Conservation (phyloP, 2,329 filamentous ascomycete species). For the Colletotrichum sp. region DNA sequence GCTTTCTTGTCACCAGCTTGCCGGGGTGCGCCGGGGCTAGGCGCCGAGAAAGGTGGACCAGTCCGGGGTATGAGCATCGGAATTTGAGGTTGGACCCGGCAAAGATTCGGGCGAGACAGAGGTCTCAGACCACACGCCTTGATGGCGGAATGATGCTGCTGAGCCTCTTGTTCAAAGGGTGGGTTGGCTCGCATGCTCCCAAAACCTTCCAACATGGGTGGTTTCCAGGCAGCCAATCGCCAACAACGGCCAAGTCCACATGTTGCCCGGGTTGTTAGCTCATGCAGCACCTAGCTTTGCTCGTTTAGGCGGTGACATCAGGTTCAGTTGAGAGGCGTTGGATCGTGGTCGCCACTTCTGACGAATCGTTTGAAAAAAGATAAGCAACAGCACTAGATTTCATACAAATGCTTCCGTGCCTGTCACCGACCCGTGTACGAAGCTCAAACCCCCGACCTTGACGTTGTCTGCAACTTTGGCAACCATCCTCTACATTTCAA, state of each 20-base stretch:
- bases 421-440: background rate
- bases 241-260: background rate
- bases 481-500: fast-evolving
- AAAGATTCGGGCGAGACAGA: background rate
- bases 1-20: background rate
- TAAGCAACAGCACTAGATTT: background rate
- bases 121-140: background rate
- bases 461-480: fast-evolving
- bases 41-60: background rate
- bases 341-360: background rate
- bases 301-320: background rate
- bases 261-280: background rate
- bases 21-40: background rate
- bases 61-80: background rate
- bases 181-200: background rate
- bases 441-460: background rate
- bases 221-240: background rate
- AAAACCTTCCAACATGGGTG: background rate
- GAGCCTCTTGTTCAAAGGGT: background rate
- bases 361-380: background rate
- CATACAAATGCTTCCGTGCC: fast-evolving
- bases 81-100: background rate
- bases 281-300: background rate
- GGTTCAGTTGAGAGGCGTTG: background rate
- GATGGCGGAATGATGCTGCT: background rate